Evolutionary conservation across 345 rosid genomes (phyloP), one percentile per base, ranked within the genome.

Genomic region (Turritis glabra): DNA sequence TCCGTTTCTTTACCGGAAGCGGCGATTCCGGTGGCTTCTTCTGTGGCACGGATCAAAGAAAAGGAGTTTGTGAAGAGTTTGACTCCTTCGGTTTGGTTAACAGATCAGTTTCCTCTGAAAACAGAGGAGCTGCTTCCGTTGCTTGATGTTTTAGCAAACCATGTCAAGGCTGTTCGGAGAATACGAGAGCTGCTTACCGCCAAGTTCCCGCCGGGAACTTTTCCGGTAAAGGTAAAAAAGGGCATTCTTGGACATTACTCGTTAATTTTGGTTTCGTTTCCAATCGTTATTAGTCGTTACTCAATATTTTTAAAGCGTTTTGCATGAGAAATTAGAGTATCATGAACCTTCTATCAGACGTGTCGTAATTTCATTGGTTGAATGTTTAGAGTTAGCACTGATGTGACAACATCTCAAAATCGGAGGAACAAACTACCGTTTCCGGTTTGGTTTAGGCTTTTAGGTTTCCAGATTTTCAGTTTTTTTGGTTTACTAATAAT

Each of bases 111-210:
- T 47, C 99, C 99, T 55, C 75, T 95, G 29, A 89, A 89, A 76
- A 92, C 90, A 65, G 99, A 95, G 55, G 99, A 96, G 80, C 67
- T 95, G 9, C 77, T 92, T 71, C 99, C 98, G 73, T 79, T 95
- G 64, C 94, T 95, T 0, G 99, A 95, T 67, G 90, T 95, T 70
- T 74, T 95, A 79, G 99, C 98, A 0, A 95, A 83, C 81, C 83
- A 92, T 79, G 96, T 95, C 61, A 92, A 92, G 80, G 99, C 99
- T 51, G 90, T 92, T 63, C 96, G 98, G 68, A 89, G 99, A 3
- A 83, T 95, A 71, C 82, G 92, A 65, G 98, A 95, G 77, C 80
- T 95, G 44, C 90, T 95, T 35, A 92, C 98, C 13, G 81, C 96
- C 47, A 95, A 90, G 77, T 91, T 95, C 77, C 98, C 94, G 0